Evolutionary conservation across 1,284 basidiomycete species (phyloP), one percentile per base, ranked within the genome.

Genomic region (Ustilago shanxiensis): DNA sequence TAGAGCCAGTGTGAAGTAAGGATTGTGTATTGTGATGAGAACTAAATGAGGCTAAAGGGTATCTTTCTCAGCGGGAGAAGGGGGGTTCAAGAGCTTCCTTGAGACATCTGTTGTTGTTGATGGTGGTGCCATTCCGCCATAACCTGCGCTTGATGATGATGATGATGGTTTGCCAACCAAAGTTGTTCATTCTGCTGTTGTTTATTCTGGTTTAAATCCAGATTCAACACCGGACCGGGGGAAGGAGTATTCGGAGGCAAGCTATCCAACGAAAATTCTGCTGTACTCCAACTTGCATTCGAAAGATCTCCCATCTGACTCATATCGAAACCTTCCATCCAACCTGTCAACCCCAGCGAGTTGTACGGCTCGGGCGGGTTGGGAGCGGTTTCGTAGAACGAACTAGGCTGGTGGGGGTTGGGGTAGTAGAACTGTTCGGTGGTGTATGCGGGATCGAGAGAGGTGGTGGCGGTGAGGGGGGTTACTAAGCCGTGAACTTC

Each of bases 401-500:
- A 28, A 16, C 14, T 33, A 24, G 29, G 50, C 2, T 52, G 22
- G 16, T 29, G 59, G 3, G 24, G 50, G 24, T 37, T 45, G 4
- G 61, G 45, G 26, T 29, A 50, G 37, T 22, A 39, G 29, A 51
- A 55, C 3, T 49, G 47, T 8, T 45, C 44, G 44, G 44, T 45
- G 35, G 52, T 13, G 26, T 44, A 56, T 6, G 60, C 28, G 2
- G 51, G 56, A 53, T 72, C 65, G 50, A 72, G 39, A 0, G 54
- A 20, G 9, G 60, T 20, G 3, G 28, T 44, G 20, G 60, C 60
- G 14, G 71, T 68, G 8, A 73, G 49, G 4, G 71, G 66, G 2
- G 71, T 68, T 16, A 58, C 54, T 6, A 73, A 37, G 28, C 71
- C 71, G 54, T 73, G 50, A 2, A 65, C 51, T 41, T 73, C 56